Percentiles rank a stretch among this genome's conserved stretches.
These are phyloP conservation scores for Cornus suecica DNA, from an alignment of 148 eudicot species.

Conservation along the genomic window DNA sequence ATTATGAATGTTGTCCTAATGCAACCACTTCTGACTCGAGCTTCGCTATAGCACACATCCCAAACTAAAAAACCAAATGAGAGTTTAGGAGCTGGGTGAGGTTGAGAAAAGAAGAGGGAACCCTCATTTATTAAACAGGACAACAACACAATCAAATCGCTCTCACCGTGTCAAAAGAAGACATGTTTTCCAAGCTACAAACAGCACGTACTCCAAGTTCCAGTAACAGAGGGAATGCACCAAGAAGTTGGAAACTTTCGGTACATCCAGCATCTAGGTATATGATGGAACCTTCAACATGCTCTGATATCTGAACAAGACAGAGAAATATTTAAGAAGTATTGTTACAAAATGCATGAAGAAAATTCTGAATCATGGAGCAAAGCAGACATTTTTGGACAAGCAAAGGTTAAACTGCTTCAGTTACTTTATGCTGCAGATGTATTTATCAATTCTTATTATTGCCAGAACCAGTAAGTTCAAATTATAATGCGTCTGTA, in stretches of 20 bases:
- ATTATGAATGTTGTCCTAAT: not conserved
- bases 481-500: not conserved
- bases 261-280: constrained; percentile 95
- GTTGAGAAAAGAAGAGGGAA: not conserved
- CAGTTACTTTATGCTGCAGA: not conserved
- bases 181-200: constrained; percentile 91
- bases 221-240: constrained; percentile 71
- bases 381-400: not conserved
- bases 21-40: not conserved
- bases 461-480: not conserved
- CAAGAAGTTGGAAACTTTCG: constrained; percentile 85
- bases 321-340: not conserved
- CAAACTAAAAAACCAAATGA: not conserved
- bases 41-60: not conserved
- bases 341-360: not conserved
- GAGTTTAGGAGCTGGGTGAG: not conserved
- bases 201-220: constrained; percentile 79
- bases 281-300: constrained; percentile 63
- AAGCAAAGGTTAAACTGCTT: not conserved
- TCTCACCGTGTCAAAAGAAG: constrained; percentile 70
- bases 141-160: constrained; percentile 1
- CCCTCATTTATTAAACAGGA: not conserved
- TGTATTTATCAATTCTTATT: not conserved
- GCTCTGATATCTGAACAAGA: constrained; percentile 63
- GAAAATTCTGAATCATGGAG: not conserved